Evolutionary conservation across 2,329 filamentous ascomycete species (phyloP), one percentile per base, ranked within the genome.

Genomic region (Ophiostoma quercus): DNA sequence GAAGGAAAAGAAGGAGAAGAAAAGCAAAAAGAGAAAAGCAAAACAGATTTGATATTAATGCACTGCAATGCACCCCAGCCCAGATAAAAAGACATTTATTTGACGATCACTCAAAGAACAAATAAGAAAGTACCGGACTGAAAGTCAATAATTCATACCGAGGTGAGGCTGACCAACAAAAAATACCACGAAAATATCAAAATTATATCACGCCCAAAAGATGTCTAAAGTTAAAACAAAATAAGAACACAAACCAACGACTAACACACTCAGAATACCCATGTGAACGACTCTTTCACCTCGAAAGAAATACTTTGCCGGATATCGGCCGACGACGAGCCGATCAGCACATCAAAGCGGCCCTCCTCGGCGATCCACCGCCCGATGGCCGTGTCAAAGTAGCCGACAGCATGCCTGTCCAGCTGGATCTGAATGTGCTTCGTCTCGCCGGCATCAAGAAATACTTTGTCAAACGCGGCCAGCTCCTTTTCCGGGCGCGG

Each of bases 361-460:
- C 88, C 88, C 77, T 88, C 84, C 77, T 90, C 88, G 0, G 87
- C 88, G 72, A 90, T 84, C 88, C 88, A 91, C 6, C 81, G 83
- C 6, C 80, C 79, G 19, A 87, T 75, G 2, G 82, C 80, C 19
- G 85, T 85, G 72, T 91, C 87, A 73, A 88, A 91, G 77, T 90
- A 91, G 9, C 84, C 84, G 1, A 83, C 83, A 0, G 84, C 83
- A 71, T 84, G 80, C 76, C 82, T 84, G 73, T 85, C 82, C 11
- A 85, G 73, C 19, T 74, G 73, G 3, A 85, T 77, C 11, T 79
- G 77, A 43, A 85, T 76, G 71, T 85, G 82, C 73, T 79, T 82
- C 0, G 83, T 85, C 79, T 85, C 83, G 3, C 86, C 87, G 1
- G 83, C 80, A 63, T 85, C 81, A 2, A 92, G 77, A 67, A 79